phyloP scores from a whole-genome alignment of 2,329 filamentous ascomycete species.

The Fusarium anguioides region DNA sequence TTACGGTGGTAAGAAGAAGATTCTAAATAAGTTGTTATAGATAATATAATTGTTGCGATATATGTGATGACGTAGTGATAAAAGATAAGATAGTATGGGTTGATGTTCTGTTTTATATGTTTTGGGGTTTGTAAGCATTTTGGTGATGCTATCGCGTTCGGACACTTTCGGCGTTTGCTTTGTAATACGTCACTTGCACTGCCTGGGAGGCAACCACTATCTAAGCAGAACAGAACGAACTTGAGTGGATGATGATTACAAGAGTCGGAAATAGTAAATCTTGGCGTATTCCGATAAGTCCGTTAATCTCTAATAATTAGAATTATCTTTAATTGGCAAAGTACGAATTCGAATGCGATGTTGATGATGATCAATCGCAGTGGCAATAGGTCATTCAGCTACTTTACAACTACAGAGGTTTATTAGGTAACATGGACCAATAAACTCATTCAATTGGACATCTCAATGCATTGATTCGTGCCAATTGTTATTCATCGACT shows the following conservation, averaged over 20 bases:
- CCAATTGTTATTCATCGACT: not conserved
- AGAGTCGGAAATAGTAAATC: not conserved
- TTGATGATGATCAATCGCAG: too few species aligned
- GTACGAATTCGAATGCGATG: too few species aligned
- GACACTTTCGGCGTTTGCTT: conserved; percentile 52
- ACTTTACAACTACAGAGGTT: too few species aligned
- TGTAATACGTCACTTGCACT: conserved; percentile 55
- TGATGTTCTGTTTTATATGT: conserved; percentile 1
- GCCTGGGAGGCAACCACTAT: conserved; percentile 28
- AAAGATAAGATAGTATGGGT: conserved; percentile 7
- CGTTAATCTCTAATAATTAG: too few species aligned
- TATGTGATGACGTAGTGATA: not conserved
- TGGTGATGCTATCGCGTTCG: conserved; percentile 35
- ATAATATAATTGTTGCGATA: not conserved
- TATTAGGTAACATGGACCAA: not conserved
- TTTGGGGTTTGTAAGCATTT: conserved; percentile 1
- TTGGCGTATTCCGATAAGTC: conserved; percentile 17
- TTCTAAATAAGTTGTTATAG: not conserved
- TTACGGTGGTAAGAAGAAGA: not conserved
- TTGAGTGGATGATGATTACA: conserved; percentile 1
- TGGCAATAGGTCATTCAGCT: not conserved
- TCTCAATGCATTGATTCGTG: not conserved
- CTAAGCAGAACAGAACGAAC: not conserved
- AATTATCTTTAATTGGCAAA: too few species aligned
- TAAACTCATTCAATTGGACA: not conserved